These are phyloP conservation scores for Astrothelium macrocarpum DNA, from an alignment of 495 filamentous ascomycete genomes.

Conservation along the genomic window DNA sequence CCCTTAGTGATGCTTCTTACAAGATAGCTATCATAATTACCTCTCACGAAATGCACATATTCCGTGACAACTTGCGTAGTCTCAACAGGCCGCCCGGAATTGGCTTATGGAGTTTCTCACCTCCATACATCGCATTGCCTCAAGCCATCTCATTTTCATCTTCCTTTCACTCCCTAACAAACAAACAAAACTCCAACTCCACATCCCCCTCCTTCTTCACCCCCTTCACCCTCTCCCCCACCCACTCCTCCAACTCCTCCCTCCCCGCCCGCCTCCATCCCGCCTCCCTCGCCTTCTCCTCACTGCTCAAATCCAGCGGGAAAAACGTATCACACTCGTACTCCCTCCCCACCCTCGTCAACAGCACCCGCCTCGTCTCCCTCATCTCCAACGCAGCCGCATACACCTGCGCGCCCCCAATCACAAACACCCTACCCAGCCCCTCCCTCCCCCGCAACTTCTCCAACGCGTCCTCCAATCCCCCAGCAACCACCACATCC, in stretches of 20 bases:
- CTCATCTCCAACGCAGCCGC: constrained; percentile 45
- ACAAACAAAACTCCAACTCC: constrained; percentile 44
- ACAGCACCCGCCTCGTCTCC: constrained; percentile 40
- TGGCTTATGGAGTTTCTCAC: background rate
- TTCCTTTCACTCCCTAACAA: constrained; percentile 41
- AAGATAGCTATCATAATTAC: background rate
- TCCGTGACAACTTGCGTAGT: background rate
- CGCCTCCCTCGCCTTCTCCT: constrained; percentile 21
- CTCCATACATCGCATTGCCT: background rate
- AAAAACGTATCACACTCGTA: constrained; percentile 92
- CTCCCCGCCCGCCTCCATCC: constrained; percentile 44
- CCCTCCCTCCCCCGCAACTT: constrained; percentile 15
- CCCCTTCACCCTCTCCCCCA: constrained; percentile 41
- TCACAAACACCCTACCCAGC: constrained; percentile 61
- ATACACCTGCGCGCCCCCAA: constrained; percentile 87
- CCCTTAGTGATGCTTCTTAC: background rate
- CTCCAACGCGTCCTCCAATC: constrained; percentile 24
- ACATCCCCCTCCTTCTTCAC: constrained; percentile 47
- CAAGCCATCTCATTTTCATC: background rate
- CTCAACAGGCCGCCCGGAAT: background rate
- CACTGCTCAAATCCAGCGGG: constrained; percentile 45
- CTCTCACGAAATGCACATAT: background rate
- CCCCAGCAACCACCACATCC: constrained; percentile 24
- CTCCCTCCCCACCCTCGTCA: constrained; percentile 51
- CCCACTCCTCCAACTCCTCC: constrained; percentile 45